phyloP scores from a whole-genome alignment of 2,329 filamentous ascomycete species.

The Colletotrichum kahawae region DNA sequence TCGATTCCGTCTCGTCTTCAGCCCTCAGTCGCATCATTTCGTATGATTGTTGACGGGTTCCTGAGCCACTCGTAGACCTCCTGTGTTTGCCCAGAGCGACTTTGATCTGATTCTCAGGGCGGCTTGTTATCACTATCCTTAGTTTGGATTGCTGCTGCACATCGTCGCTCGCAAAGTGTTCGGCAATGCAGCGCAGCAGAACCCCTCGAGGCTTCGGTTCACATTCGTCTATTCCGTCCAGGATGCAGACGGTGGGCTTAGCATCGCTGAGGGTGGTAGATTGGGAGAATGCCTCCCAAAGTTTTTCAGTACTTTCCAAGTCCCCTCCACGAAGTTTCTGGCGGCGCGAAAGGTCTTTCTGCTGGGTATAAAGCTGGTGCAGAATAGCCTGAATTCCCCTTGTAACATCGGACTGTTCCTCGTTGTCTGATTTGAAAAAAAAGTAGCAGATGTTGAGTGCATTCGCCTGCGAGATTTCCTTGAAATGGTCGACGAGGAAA shows the following conservation, averaged over 20 bases:
- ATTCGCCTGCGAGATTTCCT: background rate
- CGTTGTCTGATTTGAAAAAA: conserved; percentile 23
- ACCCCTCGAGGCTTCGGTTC: background rate
- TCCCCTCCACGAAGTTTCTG: background rate
- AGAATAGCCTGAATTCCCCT: conserved; percentile 5
- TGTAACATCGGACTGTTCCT: conserved; percentile 9
- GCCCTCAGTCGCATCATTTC: conserved; percentile 19
- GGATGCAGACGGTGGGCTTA: conserved; percentile 21
- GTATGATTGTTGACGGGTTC: background rate
- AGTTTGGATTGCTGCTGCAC: background rate
- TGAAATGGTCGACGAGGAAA: conserved; percentile 18
- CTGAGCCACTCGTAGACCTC: background rate
- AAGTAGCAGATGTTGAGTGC: conserved; percentile 21
- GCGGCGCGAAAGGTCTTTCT: background rate
- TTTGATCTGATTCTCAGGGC: conserved; percentile 24
- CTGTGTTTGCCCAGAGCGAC: conserved; percentile 2
- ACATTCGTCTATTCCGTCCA: conserved; percentile 26
- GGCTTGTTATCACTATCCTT: conserved; percentile 25
- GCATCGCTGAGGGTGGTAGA: background rate
- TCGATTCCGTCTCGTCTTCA: conserved; percentile 21
- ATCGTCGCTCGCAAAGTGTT: background rate
- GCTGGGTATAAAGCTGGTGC: conserved; percentile 16
- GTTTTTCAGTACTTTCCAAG: background rate
- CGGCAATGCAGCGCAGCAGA: conserved; percentile 10
- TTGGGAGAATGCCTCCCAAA: background rate